Evolutionary conservation across 176 grass and related monocot species (phyloP).

Genomic region (Juncus effusus): DNA sequence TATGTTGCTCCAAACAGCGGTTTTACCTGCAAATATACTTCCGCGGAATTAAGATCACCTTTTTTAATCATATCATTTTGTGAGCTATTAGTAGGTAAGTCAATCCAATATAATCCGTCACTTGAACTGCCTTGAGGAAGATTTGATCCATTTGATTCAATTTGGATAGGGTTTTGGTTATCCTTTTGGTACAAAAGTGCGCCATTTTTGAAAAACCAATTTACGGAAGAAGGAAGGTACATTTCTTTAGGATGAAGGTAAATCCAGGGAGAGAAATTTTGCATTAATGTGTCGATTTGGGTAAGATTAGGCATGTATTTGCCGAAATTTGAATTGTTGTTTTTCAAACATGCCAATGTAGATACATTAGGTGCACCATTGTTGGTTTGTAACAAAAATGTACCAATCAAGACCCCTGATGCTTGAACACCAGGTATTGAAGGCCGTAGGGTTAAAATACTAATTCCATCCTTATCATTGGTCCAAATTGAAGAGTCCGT

Average conservation of each 20-base stretch:
- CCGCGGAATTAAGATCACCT: slow-evolving; percentile 49
- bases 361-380: slow-evolving; percentile 1
- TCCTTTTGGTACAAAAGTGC: slow-evolving; percentile 70
- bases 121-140: slow-evolving; percentile 65
- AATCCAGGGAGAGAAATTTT: slow-evolving; percentile 60
- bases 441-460: slow-evolving; percentile 36
- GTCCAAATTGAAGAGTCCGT: slow-evolving; percentile 40
- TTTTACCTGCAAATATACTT: slow-evolving; percentile 70
- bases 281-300: slow-evolving; percentile 53
- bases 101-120: slow-evolving; percentile 78
- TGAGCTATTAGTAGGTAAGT: slow-evolving; percentile 43
- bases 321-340: slow-evolving; percentile 36
- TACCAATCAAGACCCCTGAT: slow-evolving; percentile 48
- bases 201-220: slow-evolving; percentile 83
- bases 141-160: slow-evolving; percentile 60
- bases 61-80: slow-evolving; percentile 47
- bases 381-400: slow-evolving; percentile 40
- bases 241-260: slow-evolving; percentile 61
- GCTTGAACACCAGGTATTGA: slow-evolving; percentile 40
- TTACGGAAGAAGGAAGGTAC: slow-evolving; percentile 58
- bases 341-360: slow-evolving; percentile 60
- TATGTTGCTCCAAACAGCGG: slow-evolving; percentile 73
- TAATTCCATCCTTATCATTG: slow-evolving; percentile 48
- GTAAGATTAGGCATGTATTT: slow-evolving; percentile 51
- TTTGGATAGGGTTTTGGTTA: slow-evolving; percentile 36